Evolutionary conservation across 2,329 filamentous ascomycete genomes (phyloP).

Genomic region (Diaporthe aspalathi): DNA sequence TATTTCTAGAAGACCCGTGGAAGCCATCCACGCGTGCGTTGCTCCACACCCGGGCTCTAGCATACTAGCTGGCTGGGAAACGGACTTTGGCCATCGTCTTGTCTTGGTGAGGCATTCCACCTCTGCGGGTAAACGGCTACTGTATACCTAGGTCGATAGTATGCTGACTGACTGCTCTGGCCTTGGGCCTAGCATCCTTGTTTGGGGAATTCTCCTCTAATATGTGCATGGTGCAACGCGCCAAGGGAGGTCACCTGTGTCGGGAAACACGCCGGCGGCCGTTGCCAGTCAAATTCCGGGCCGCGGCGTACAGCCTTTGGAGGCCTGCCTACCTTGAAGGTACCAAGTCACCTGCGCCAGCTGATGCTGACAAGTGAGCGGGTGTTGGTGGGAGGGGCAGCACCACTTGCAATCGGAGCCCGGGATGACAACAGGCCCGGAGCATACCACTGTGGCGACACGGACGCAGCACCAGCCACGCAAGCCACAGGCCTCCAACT

Average conservation of each 20-base stretch:
- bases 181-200: not conserved
- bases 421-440: not conserved
- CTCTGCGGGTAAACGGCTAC: not conserved
- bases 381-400: not conserved
- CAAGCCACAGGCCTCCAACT: conserved; percentile 39
- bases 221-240: conserved; percentile 14
- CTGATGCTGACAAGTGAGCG: not conserved
- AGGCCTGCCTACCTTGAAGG: not conserved
- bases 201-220: not conserved
- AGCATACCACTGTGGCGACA: conserved; percentile 33
- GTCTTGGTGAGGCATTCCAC: not conserved
- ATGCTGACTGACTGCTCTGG: not conserved
- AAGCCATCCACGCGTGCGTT: not conserved
- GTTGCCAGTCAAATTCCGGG: conserved; percentile 20
- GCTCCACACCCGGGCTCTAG: not conserved
- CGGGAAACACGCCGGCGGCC: conserved; percentile 10
- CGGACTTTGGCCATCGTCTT: no score
- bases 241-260: conserved; percentile 5
- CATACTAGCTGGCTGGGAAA: not conserved
- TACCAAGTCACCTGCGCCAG: no score
- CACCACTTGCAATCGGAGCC: not conserved
- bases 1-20: conserved; percentile 13
- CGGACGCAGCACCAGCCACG: conserved; percentile 33
- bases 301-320: not conserved
- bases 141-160: no score